phyloP scores from a whole-genome alignment of 305 asterid genomes.

The Ilex paraguariensis region DNA sequence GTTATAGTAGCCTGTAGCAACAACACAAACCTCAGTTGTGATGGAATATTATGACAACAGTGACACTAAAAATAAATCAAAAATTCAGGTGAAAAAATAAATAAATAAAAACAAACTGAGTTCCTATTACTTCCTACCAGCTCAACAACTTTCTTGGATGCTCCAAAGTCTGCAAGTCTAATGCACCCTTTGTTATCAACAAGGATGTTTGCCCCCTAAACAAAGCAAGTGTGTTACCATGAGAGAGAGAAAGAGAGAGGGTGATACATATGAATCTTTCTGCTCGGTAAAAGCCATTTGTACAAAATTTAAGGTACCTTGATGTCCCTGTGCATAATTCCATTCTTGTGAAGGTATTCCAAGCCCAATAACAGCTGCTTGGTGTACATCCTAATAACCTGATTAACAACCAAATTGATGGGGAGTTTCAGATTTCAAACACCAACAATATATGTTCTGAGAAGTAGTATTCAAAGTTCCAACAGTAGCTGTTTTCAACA shows the following conservation, averaged over 20 bases:
- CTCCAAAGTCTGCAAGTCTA: slow-evolving; percentile 96
- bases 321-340: slow-evolving; percentile 93
- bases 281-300: slow-evolving; percentile 5
- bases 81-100: neutral
- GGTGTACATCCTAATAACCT: slow-evolving; percentile 92
- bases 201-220: slow-evolving; percentile 91
- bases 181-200: slow-evolving; percentile 94
- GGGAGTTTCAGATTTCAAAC: neutral
- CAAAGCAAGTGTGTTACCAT: slow-evolving; percentile 11
- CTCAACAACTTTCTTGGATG: slow-evolving; percentile 95
- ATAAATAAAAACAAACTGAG: neutral
- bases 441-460: neutral
- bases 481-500: neutral
- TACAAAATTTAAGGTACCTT: slow-evolving; percentile 44
- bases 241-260: slow-evolving; percentile 5
- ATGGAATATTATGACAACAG: slow-evolving; percentile 12
- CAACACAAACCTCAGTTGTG: slow-evolving; percentile 20
- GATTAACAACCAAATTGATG: slow-evolving; percentile 20
- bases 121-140: slow-evolving; percentile 37
- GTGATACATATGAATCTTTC: slow-evolving; percentile 7
- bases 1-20: slow-evolving; percentile 87
- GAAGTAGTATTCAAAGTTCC: neutral
- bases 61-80: slow-evolving; percentile 10
- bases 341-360: slow-evolving; percentile 81
- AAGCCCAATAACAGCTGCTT: slow-evolving; percentile 78